phyloP scores from a whole-genome alignment of 2,329 filamentous ascomycete species.

The Neonectria neomacrospora region DNA sequence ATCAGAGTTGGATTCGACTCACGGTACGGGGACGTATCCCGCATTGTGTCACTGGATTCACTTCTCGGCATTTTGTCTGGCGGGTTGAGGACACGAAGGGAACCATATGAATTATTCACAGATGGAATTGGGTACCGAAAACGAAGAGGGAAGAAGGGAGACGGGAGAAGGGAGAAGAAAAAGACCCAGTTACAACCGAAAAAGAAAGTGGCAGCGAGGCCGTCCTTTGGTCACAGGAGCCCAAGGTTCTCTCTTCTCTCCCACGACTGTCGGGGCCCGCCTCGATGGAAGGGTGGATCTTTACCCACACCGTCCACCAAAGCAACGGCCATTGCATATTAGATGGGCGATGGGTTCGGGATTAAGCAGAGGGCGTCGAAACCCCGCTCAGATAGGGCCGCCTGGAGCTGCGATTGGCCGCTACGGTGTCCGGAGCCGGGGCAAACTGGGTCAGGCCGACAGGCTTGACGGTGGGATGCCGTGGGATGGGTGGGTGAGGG shows the following conservation, averaged over 20 bases:
- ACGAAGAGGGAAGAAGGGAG: neutral
- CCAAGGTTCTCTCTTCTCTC: conserved; percentile 26
- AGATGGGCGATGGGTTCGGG: conserved; percentile 26
- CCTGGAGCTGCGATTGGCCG: conserved; percentile 30
- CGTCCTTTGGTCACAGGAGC: conserved; percentile 28
- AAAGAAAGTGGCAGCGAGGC: conserved; percentile 11
- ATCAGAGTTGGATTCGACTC: conserved; percentile 30
- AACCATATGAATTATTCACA: conserved; percentile 30
- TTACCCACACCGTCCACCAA: conserved; percentile 17
- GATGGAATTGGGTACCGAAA: conserved; percentile 20
- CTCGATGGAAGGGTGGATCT: conserved; percentile 24
- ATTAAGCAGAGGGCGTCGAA: conserved; percentile 28
- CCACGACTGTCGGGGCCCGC: conserved; percentile 29
- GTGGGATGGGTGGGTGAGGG: conserved; percentile 11
- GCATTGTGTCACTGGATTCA: conserved; percentile 44
- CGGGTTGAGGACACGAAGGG: conserved; percentile 8
- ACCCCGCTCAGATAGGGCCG: conserved; percentile 36
- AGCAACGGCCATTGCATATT: conserved; percentile 21
- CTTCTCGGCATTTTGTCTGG: conserved; percentile 38
- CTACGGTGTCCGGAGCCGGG: conserved; percentile 39
- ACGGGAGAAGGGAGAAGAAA: neutral
- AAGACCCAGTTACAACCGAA: conserved; percentile 6
- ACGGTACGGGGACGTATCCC: conserved; percentile 42
- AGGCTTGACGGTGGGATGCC: conserved; percentile 16
- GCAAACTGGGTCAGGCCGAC: conserved; percentile 23